Conservation (phyloP, 352 stramenopile genomes). For the Phytopythium oedochilum region DNA sequence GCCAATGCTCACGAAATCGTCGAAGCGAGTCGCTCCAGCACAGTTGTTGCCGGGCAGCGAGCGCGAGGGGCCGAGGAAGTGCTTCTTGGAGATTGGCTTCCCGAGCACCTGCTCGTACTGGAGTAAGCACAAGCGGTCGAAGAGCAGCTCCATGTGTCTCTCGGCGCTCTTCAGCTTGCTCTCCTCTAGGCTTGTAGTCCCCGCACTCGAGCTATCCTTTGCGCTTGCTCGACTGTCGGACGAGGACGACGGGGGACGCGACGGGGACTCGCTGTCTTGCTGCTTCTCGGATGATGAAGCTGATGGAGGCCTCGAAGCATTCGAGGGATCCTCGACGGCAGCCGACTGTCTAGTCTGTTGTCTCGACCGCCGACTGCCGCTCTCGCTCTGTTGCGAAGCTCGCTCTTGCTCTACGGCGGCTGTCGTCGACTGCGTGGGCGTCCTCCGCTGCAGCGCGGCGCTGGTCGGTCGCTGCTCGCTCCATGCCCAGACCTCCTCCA, state of each 20-base stretch:
- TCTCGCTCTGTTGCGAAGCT: not conserved
- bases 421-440: not conserved
- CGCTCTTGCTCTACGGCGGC: not conserved
- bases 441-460: conserved; percentile 18
- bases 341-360: not conserved
- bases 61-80: conserved; percentile 38
- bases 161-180: conserved; percentile 27
- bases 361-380: not conserved
- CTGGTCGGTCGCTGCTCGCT: conserved; percentile 37
- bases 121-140: conserved; percentile 63
- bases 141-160: conserved; percentile 58
- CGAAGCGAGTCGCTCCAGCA: conserved; percentile 32
- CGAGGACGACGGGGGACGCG: conserved; percentile 31
- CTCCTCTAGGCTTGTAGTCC: conserved; percentile 14
- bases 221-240: conserved; percentile 6
- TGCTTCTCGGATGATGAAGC: conserved; percentile 19
- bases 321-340: not conserved
- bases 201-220: not conserved
- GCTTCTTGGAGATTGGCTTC: conserved; percentile 32
- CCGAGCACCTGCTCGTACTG: conserved; percentile 32
- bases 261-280: conserved; percentile 18
- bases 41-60: conserved; percentile 6
- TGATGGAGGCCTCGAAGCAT: not conserved
- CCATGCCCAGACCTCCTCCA: conserved; percentile 59
- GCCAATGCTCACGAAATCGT: conserved; percentile 38